A percentile compares a stretch with the other conserved stretches of the same genome.
These are phyloP conservation scores for Stereocaulon alpinum DNA, from an alignment of 495 filamentous ascomycete species.

Conservation along the genomic window DNA sequence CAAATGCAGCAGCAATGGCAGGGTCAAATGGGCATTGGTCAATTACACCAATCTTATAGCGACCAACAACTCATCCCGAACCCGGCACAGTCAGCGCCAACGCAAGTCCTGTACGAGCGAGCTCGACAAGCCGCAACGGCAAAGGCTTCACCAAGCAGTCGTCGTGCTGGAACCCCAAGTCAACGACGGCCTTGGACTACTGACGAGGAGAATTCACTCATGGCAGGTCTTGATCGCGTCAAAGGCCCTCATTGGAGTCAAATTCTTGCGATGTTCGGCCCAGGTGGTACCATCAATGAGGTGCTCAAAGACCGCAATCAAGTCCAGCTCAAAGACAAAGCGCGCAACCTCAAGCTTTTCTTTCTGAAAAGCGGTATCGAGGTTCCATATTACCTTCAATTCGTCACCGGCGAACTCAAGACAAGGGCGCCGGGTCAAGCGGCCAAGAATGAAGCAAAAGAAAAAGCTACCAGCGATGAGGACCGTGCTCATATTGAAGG, in stretches of 20 bases:
- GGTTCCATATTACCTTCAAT: constrained; percentile 82
- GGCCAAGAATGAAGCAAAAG: constrained; percentile 69
- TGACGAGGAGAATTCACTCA: constrained; percentile 85
- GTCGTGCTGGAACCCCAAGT: constrained; percentile 67
- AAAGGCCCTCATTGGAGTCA: constrained; percentile 95
- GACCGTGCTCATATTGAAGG: constrained; percentile 64
- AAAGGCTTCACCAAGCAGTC: constrained; percentile 63
- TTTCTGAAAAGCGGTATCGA: constrained; percentile 90
- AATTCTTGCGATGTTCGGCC: constrained; percentile 80
- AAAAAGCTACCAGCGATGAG: constrained; percentile 57
- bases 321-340: constrained; percentile 93
- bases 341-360: constrained; percentile 86
- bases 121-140: constrained; percentile 73
- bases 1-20: constrained; percentile 10
- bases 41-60: constrained; percentile 22
- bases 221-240: constrained; percentile 84
- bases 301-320: constrained; percentile 88
- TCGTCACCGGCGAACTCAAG: constrained; percentile 88
- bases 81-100: constrained; percentile 64
- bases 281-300: constrained; percentile 70
- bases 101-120: constrained; percentile 68
- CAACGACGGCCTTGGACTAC: constrained; percentile 81
- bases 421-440: constrained; percentile 79
- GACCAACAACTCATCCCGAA: constrained; percentile 37
- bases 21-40: constrained; percentile 13